Evolutionary conservation across 1,284 basidiomycete genomes (phyloP).

Genomic region (Irpex sp.): DNA sequence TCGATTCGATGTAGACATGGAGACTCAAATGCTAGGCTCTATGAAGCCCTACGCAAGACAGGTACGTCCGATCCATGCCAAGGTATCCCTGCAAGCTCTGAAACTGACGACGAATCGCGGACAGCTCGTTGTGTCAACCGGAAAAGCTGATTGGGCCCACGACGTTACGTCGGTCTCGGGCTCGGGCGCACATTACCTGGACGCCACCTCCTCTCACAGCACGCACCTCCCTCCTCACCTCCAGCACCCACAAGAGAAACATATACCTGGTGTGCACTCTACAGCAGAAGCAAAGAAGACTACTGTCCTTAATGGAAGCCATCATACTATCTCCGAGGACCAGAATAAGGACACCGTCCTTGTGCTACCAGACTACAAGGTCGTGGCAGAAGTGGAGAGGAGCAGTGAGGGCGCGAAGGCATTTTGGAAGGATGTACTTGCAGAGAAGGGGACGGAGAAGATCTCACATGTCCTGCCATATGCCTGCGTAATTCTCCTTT

Average conservation of each 20-base stretch:
- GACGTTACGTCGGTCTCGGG: constrained; percentile 68
- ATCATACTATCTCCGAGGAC: constrained; percentile 59
- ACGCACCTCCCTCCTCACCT: constrained; percentile 21
- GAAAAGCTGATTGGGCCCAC: constrained; percentile 81
- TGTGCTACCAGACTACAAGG: constrained; percentile 88
- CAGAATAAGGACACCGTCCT: constrained; percentile 70
- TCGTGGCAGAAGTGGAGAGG: constrained; percentile 67
- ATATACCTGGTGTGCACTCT: constrained; percentile 52
- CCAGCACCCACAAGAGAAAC: constrained; percentile 11
- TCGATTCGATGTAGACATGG: constrained; percentile 74
- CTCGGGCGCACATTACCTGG: constrained; percentile 66
- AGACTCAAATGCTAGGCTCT: constrained; percentile 76
- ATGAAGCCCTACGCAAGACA: constrained; percentile 80
- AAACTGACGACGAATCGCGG: constrained; percentile 1
- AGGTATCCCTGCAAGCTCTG: neutral
- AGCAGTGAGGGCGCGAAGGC: constrained; percentile 62
- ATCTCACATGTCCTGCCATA: constrained; percentile 75
- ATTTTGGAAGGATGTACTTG: constrained; percentile 63
- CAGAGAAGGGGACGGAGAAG: constrained; percentile 45
- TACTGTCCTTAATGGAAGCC: constrained; percentile 80
- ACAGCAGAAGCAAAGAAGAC: constrained; percentile 52
- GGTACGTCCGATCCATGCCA: constrained; percentile 37
- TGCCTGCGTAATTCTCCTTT: constrained; percentile 75
- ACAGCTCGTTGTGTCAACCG: constrained; percentile 84
- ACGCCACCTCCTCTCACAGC: constrained; percentile 30